Evolutionary conservation across 1,284 basidiomycete species (phyloP).

Genomic region (Trichosporon sp.): DNA sequence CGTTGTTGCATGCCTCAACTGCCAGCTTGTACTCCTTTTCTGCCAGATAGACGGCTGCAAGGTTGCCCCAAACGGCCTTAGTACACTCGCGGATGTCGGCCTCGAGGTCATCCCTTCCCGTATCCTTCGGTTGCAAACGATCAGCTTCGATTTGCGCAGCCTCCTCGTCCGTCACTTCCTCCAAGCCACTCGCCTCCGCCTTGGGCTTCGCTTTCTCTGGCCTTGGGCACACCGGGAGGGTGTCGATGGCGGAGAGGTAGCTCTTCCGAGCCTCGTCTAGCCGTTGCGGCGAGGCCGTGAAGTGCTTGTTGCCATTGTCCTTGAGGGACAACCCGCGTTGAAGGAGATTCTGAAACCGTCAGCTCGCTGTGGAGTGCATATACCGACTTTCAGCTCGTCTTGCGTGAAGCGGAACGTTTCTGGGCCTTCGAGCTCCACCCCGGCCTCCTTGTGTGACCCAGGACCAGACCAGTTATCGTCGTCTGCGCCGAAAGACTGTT

Average conservation of each 20-base stretch:
- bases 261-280: constrained; percentile 28
- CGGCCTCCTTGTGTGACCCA: constrained; percentile 38
- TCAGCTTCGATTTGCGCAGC: constrained; percentile 26
- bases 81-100: constrained; percentile 30
- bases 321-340: constrained; percentile 28
- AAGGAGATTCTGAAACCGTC: constrained; percentile 25
- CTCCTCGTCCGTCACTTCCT: constrained; percentile 43
- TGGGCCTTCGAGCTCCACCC: constrained; percentile 34
- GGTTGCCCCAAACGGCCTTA: constrained; percentile 44
- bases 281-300: constrained; percentile 29
- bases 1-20: constrained; percentile 49
- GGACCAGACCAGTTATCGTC: constrained; percentile 7
- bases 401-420: constrained; percentile 19
- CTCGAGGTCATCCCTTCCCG: constrained; percentile 25
- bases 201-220: background rate
- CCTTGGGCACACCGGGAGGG: constrained; percentile 18
- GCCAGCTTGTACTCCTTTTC: constrained; percentile 52
- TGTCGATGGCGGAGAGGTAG: constrained; percentile 33
- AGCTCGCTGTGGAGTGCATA: background rate
- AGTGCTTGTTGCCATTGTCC: constrained; percentile 37
- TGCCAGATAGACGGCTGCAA: constrained; percentile 39
- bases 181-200: constrained; percentile 23
- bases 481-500: background rate
- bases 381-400: constrained; percentile 27
- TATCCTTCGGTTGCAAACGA: constrained; percentile 10